A percentile compares a stretch with the other conserved stretches of the same genome.
Conservation (phyloP, 2,329 filamentous ascomycete genomes). For the Penicillium janthinellum region DNA sequence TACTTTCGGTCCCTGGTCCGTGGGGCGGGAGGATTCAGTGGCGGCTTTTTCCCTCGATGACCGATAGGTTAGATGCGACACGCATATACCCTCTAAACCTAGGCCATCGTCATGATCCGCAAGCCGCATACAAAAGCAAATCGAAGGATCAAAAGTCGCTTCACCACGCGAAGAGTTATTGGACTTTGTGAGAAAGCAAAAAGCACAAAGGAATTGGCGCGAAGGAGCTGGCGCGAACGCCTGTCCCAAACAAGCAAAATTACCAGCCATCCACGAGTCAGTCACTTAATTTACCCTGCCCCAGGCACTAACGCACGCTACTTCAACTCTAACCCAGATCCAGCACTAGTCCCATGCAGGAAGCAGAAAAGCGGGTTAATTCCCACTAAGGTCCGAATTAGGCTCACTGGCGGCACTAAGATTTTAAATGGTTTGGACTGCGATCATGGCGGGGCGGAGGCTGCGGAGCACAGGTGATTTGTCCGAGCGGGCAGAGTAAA, state of each 20-base stretch:
- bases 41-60: background rate
- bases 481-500: background rate
- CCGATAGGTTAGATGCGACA: background rate
- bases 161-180: background rate
- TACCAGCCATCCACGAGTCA: constrained; percentile 3
- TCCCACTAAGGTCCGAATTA: background rate
- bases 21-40: background rate
- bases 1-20: background rate
- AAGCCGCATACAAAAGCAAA: background rate
- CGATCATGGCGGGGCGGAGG: constrained; percentile 1
- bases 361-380: background rate
- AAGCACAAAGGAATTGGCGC: constrained; percentile 3
- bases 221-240: constrained; percentile 8
- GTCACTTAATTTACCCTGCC: background rate
- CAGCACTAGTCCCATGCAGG: background rate
- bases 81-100: background rate
- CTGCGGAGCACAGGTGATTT: background rate
- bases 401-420: background rate
- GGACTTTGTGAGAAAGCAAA: too few relatives aligned
- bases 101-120: constrained; percentile 3
- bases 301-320: background rate
- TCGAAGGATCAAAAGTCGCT: background rate
- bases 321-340: background rate
- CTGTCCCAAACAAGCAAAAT: constrained; percentile 5
- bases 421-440: background rate